phyloP scores from a whole-genome alignment of 176 grass and related monocot genomes.

The Oryza longistaminata region DNA sequence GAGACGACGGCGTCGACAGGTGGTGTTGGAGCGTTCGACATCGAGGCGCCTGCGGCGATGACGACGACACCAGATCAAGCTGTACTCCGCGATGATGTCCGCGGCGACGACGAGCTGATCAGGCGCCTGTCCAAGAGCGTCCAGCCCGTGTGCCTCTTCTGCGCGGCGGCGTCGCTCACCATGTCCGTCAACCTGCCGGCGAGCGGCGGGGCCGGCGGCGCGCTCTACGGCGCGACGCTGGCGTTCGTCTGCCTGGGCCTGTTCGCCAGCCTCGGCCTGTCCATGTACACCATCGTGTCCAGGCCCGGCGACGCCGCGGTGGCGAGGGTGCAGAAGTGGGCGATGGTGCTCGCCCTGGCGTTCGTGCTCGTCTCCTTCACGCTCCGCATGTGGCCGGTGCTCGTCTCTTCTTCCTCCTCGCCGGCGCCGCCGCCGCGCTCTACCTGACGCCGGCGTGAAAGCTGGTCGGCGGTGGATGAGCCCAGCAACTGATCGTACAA shows the following conservation, averaged over 20 bases:
- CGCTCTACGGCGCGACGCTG: background rate
- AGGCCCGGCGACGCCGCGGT: background rate
- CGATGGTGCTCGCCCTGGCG: conserved; percentile 31
- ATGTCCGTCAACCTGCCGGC: too few species aligned
- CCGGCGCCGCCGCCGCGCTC: background rate
- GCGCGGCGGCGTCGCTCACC: too few species aligned
- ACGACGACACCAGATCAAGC: too few species aligned
- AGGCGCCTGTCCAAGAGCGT: too few species aligned
- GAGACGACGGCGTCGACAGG: too few species aligned
- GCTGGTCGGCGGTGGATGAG: background rate
- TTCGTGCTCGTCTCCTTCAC: conserved; percentile 2
- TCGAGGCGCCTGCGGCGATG: background rate
- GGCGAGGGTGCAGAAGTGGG: conserved; percentile 28
- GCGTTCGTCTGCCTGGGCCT: conserved; percentile 1
- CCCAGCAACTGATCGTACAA: background rate
- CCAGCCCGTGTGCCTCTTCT: too few species aligned
- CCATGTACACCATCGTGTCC: conserved; percentile 32
- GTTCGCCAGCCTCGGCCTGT: conserved; percentile 40
- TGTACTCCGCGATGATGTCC: too few species aligned
- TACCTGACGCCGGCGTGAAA: conserved; percentile 3
- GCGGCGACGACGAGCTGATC: too few species aligned
- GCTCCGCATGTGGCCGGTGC: background rate
- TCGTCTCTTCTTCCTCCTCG: conserved; percentile 4
- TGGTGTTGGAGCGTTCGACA: background rate
- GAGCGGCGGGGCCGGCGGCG: background rate